These are phyloP conservation scores for Termitomyces sp. DNA, from an alignment of 768 basidiomycete species.

Conservation along the genomic window DNA sequence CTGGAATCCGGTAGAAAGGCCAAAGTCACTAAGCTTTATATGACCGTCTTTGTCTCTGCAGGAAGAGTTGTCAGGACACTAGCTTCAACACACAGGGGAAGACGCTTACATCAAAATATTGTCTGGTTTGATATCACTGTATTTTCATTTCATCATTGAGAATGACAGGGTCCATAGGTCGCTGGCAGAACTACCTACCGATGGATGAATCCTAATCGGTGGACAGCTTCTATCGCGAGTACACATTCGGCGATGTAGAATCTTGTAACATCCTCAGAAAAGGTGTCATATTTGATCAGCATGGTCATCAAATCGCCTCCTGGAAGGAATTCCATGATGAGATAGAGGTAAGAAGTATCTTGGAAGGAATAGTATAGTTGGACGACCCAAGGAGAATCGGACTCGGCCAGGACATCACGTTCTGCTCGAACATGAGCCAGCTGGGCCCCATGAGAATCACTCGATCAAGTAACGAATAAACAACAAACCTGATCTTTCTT, in stretches of 20 bases:
- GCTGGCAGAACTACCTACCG: slow-evolving; percentile 47
- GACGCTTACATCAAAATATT: slow-evolving; percentile 64
- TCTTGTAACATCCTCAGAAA: slow-evolving; percentile 95
- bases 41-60: slow-evolving; percentile 86
- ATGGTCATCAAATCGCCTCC: slow-evolving; percentile 99
- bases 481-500: slow-evolving; percentile 89
- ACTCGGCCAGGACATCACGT: slow-evolving; percentile 94
- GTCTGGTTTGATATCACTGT: slow-evolving; percentile 97
- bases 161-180: not conserved
- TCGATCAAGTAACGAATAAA: not conserved
- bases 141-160: slow-evolving; percentile 1
- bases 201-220: slow-evolving; percentile 96
- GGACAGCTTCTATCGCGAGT: slow-evolving; percentile 95
- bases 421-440: slow-evolving; percentile 97
- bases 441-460: slow-evolving; percentile 36
- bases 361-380: slow-evolving; percentile 99
- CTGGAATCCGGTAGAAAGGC: slow-evolving; percentile 98
- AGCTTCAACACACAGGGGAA: slow-evolving; percentile 30
- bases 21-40: slow-evolving; percentile 97
- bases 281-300: slow-evolving; percentile 99
- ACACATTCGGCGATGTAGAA: slow-evolving; percentile 99
- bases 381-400: slow-evolving; percentile 94
- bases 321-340: slow-evolving; percentile 99
- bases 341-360: slow-evolving; percentile 85
- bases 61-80: slow-evolving; percentile 1